Base-by-base conservation (phyloP, 495 filamentous ascomycete species). In the Penicillium robsamsonii region DNA sequence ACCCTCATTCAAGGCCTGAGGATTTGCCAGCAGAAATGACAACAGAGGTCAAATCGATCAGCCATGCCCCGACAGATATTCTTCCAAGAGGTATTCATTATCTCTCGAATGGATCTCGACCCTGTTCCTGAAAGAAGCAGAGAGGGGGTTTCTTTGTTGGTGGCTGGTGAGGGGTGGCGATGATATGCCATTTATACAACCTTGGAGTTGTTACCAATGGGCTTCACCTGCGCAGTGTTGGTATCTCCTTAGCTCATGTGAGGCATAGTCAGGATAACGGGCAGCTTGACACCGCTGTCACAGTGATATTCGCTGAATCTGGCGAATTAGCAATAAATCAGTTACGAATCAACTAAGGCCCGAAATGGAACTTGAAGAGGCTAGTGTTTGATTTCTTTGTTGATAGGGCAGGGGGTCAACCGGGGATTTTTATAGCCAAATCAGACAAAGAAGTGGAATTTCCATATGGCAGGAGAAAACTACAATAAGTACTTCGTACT, bases 161-260 rank as follows among this genome's bases (percentile, higher is more conserved):
- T 27, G 25, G 17, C 30, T n/a, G 24, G n/a, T n/a, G 33, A 17
- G 22, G 15, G 22, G 24, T 30, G 53, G 22, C 44, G 25, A n/a
- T 42, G 25, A 33, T n/a, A 41, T 48, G 27, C 56, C 56, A 54
- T 42, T n/a, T 51, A 44, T 57, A 57, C 43, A 42, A 45, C 18
- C 50, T 17, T 38, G 15, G 15, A 3, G n/a, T 38, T 20, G 15
- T 17, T n/a, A 18, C 25, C 45, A 46, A 27, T 31, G 12, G 9
- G 17, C 9, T 47, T 17, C 15, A 38, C 35, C 15, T 38, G 35
- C 35, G 35, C 13, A 11, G 6, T 1, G 30, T 47, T 17, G 10
- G 25, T 17, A 4, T 30, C 10, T 46, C 27, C 31, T 17, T 31
- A 18, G 15, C n/a, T 18, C n/a, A 13, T 46, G 43, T 17, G 2